These are phyloP conservation scores for Xylaria sp. DNA, from an alignment of 2,329 filamentous ascomycete species.

Conservation along the genomic window DNA sequence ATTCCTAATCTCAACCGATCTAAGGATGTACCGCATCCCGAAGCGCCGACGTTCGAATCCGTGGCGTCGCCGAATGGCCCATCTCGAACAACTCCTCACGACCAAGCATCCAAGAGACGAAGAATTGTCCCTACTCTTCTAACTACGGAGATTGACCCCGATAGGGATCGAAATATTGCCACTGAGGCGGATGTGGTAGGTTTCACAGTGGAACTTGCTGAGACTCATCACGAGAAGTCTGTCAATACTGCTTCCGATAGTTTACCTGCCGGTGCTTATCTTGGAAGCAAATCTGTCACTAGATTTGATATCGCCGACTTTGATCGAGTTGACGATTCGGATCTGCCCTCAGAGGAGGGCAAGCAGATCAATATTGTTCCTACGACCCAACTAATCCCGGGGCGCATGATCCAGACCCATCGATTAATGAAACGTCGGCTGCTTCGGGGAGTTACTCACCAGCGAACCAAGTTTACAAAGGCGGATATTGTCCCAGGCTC, in stretches of 20 bases:
- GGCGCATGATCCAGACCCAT: slow-evolving; percentile 44
- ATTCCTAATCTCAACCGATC: neutral
- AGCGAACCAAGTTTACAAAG: slow-evolving; percentile 34
- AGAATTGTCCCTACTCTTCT: slow-evolving; percentile 43
- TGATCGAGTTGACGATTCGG: neutral
- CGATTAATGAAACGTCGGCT: slow-evolving; percentile 43
- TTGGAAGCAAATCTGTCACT: slow-evolving; percentile 44
- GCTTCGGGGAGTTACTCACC: slow-evolving; percentile 23
- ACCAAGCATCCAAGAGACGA: slow-evolving; percentile 43
- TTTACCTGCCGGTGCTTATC: slow-evolving; percentile 36
- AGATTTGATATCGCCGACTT: slow-evolving; percentile 44
- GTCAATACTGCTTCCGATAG: slow-evolving; percentile 7
- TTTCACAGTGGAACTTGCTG: neutral
- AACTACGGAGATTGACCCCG: slow-evolving; percentile 37
- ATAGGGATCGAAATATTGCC: slow-evolving; percentile 42
- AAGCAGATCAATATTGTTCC: slow-evolving; percentile 35
- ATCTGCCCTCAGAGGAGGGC: slow-evolving; percentile 15
- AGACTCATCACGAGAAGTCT: neutral
- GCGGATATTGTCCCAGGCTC: slow-evolving; percentile 46
- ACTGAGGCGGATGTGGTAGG: slow-evolving; percentile 44
- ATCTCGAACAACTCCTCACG: neutral
- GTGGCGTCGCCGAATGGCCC: neutral
- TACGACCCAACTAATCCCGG: slow-evolving; percentile 28
- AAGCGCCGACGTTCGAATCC: neutral
- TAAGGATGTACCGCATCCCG: neutral